A percentile compares a stretch with the other conserved stretches of the same genome.
Conservation (phyloP, 2,329 filamentous ascomycete species). For the Fusarium napiforme region DNA sequence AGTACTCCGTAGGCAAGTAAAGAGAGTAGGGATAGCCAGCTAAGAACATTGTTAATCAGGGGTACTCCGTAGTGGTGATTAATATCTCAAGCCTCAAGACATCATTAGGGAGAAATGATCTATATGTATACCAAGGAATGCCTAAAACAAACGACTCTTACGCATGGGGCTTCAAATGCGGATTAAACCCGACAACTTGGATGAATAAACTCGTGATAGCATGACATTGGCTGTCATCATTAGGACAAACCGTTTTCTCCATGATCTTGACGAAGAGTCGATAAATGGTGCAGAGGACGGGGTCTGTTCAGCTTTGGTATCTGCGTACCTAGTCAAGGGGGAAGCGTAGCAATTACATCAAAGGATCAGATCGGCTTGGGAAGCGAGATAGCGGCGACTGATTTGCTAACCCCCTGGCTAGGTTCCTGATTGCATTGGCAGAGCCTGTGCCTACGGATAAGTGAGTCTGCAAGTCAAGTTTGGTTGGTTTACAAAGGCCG, state of each 20-base stretch:
- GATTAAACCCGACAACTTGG: neutral
- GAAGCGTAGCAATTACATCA: conserved; percentile 22
- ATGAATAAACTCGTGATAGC: neutral
- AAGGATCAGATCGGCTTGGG: conserved; percentile 26
- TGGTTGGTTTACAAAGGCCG: neutral
- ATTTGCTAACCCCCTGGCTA: conserved; percentile 21
- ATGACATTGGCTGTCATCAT: neutral
- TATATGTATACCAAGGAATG: neutral
- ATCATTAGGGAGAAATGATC: neutral
- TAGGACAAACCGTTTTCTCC: neutral
- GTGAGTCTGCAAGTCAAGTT: neutral
- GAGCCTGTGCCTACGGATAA: conserved; percentile 25
- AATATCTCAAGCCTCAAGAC: neutral
- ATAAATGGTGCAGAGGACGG: neutral
- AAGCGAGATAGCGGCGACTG: conserved; percentile 35
- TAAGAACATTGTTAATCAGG: neutral
- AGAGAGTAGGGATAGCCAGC: neutral
- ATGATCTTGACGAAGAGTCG: neutral
- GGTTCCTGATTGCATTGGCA: conserved; percentile 4
- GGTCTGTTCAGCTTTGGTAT: conserved; percentile 9
- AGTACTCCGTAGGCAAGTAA: neutral
- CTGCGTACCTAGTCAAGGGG: neutral
- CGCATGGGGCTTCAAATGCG: neutral
- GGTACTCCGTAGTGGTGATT: neutral
- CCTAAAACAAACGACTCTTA: neutral